phyloP scores from a whole-genome alignment of 2,329 filamentous ascomycete genomes.

The Madurella mycetomatis region DNA sequence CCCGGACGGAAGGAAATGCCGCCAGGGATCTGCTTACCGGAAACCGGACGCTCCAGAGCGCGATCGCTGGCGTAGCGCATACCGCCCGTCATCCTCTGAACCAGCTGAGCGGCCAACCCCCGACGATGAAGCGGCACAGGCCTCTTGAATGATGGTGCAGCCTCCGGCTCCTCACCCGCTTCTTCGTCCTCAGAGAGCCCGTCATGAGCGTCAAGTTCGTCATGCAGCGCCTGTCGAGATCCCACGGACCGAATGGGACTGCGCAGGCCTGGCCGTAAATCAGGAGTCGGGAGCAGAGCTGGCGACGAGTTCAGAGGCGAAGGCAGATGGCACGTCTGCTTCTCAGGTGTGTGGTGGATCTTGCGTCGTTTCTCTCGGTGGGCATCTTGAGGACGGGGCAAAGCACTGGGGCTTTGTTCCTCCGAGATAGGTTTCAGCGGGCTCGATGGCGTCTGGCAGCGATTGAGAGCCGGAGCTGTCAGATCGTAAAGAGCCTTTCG shows the following conservation, averaged over 20 bases:
- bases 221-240: slow-evolving; percentile 24
- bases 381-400: slow-evolving; percentile 24
- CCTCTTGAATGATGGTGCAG: slow-evolving; percentile 22
- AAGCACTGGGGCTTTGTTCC: slow-evolving; percentile 20
- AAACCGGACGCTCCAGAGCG: slow-evolving; percentile 33
- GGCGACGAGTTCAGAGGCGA: slow-evolving; percentile 26
- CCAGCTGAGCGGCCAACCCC: slow-evolving; percentile 37
- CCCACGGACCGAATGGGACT: slow-evolving; percentile 38
- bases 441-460: slow-evolving; percentile 39
- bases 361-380: slow-evolving; percentile 36
- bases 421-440: slow-evolving; percentile 34
- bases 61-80: slow-evolving; percentile 34
- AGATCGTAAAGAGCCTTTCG: slow-evolving; percentile 40
- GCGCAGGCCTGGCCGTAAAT: slow-evolving; percentile 25
- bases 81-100: slow-evolving; percentile 38
- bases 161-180: slow-evolving; percentile 17
- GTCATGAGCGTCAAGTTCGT: slow-evolving; percentile 30
- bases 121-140: slow-evolving; percentile 33
- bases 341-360: slow-evolving; percentile 37
- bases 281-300: slow-evolving; percentile 17
- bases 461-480: slow-evolving; percentile 37
- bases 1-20: background rate
- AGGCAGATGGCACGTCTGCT: slow-evolving; percentile 33
- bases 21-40: slow-evolving; percentile 22
- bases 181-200: slow-evolving; percentile 33